A percentile compares a stretch with the other conserved stretches of the same genome.
phyloP scores from a whole-genome alignment of 106 monocot genomes.

The Acorus calamus region DNA sequence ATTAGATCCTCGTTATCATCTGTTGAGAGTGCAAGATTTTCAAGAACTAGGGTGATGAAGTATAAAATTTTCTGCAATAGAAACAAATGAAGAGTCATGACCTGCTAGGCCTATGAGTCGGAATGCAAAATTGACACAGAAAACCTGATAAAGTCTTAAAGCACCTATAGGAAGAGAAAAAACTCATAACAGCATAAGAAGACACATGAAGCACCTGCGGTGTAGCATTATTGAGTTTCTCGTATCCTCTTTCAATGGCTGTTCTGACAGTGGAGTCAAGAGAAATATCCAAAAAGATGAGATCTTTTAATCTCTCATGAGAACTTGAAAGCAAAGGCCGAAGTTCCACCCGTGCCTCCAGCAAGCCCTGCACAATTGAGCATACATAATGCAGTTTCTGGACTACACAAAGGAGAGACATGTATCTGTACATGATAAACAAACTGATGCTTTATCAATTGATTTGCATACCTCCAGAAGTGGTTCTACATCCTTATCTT shows the following conservation, averaged over 20 bases:
- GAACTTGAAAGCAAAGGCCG: slow-evolving; percentile 50
- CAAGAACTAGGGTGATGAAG: slow-evolving; percentile 78
- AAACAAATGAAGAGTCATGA: slow-evolving; percentile 10
- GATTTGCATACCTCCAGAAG: slow-evolving; percentile 65
- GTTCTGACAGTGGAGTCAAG: slow-evolving; percentile 94
- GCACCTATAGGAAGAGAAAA: background rate
- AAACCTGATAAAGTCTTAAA: background rate
- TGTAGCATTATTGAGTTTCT: slow-evolving; percentile 64
- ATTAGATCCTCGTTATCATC: slow-evolving; percentile 86
- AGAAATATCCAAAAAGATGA: slow-evolving; percentile 90
- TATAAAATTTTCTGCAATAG: slow-evolving; percentile 87
- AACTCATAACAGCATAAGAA: background rate
- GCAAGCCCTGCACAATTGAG: slow-evolving; percentile 43
- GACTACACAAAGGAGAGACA: too few species aligned
- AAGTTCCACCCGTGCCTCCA: slow-evolving; percentile 84
- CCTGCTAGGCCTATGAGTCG: too few species aligned
- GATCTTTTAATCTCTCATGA: slow-evolving; percentile 80
- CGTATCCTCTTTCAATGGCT: slow-evolving; percentile 80
- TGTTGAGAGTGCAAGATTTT: slow-evolving; percentile 91
- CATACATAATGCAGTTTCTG: too few species aligned
- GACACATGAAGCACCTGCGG: slow-evolving; percentile 45
- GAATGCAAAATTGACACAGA: background rate
- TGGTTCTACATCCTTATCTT: slow-evolving; percentile 72
- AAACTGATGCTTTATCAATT: background rate
- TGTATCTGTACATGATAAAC: too few species aligned